Evolutionary conservation across 768 basidiomycete species (phyloP), one percentile per base, ranked within the genome.

Genomic region (Panaeolus papilionaceus): DNA sequence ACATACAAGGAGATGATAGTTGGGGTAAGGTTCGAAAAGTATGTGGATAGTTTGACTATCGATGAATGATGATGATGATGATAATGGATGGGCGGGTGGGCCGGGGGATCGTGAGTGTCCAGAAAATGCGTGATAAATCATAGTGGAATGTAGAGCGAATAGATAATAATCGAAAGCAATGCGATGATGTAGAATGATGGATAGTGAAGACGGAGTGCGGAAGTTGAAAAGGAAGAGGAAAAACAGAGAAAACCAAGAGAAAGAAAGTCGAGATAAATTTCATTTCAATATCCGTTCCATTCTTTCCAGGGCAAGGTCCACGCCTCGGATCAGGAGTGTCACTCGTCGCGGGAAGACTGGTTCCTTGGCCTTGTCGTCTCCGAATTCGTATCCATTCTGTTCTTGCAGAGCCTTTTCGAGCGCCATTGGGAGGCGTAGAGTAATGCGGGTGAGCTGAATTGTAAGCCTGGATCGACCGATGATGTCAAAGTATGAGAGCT

Each of bases 401-500:
- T 88, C 84, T 40, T 82, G 81, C 67, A 94, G 79, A 0, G 92
- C 92, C 49, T 80, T 82, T 74, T 95, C 94, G 18, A 95, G 82
- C 0, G 86, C 89, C 67, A 93, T 85, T 2, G 93, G 93, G 9
- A 94, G 84, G 61, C 83, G 86, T 65, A 95, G 84, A 4, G 92
- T 90, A 72, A 94, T 89, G 20, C 94, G 87, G 2, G 90, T 89
- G 49, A 96, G 84, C 70, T 91, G 89, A 45, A 95, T 87, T 8
- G 91, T 90, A 40, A 95, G 81, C 10, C 92, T 87, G 2, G 89
- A 89, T 14, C 94, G 89, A 14, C 90, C 89, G 61, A 89, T 81
- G 67, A 95, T 78, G 76, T 94, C 92, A 69, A 94, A 85, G 74
- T 93, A 95, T 12, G 91, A 88, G 28, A 95, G 84, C 63, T 88